phyloP scores from a whole-genome alignment of 1,284 basidiomycete species.

The Irpex lacteus region DNA sequence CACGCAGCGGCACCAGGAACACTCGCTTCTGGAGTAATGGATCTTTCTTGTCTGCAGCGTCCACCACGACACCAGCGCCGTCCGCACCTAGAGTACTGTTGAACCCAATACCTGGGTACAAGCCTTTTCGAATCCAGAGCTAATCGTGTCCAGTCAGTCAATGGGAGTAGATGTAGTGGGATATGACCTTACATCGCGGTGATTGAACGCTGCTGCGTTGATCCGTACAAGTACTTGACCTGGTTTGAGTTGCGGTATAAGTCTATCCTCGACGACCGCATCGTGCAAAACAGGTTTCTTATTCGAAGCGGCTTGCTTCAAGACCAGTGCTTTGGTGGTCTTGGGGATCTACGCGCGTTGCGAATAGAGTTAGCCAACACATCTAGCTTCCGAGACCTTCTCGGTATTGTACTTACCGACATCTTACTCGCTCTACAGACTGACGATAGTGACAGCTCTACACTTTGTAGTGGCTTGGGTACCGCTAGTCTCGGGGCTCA shows the following conservation, averaged over 20 bases:
- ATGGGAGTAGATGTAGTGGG: no score
- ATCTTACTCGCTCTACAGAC: no score
- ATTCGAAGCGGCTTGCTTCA: conserved; percentile 34
- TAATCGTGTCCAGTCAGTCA: no score
- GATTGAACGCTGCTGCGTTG: conserved; percentile 74
- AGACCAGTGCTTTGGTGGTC: conserved; percentile 35
- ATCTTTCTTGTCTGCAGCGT: conserved; percentile 51
- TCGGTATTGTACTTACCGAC: no score
- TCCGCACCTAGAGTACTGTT: conserved; percentile 71
- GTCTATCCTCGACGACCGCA: conserved; percentile 45
- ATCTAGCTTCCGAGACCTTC: no score
- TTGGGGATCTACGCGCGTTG: conserved; percentile 14
- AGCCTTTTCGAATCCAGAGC: conserved; percentile 72
- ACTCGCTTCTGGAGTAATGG: conserved; percentile 62
- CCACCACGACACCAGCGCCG: conserved; percentile 69
- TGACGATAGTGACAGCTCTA: no score
- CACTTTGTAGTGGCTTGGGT: no score
- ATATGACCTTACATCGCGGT: conserved; percentile 78
- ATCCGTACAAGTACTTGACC: conserved; percentile 68
- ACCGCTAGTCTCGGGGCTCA: no score
- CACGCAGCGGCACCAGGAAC: conserved; percentile 73
- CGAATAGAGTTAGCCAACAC: neutral
- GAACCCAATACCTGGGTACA: conserved; percentile 64
- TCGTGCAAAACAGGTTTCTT: conserved; percentile 46
- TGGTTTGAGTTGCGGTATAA: conserved; percentile 45